Evolutionary conservation across 495 filamentous ascomycete genomes (phyloP), one percentile per base, ranked within the genome.

Genomic region (Delitschia confertaspora): DNA sequence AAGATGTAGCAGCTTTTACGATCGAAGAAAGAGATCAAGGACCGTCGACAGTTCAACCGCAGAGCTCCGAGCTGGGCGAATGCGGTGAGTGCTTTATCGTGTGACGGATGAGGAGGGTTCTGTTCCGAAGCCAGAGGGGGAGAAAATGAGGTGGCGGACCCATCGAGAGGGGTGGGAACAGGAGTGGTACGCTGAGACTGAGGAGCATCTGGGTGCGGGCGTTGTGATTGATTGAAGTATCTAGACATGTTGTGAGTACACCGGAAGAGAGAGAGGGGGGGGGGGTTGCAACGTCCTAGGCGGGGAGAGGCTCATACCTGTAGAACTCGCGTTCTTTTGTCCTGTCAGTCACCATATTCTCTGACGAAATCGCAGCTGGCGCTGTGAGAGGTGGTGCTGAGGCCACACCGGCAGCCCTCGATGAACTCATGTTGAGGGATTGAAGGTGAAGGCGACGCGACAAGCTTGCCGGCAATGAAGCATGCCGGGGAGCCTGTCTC

Each of bases 41-140:
- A 65, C 6, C 78, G 74, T 29, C 68, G 67, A 27, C 65, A 66
- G 23, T 69, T 62, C 33, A 81, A 57, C 6, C 72, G 68, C 23
- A 72, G 64, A 17, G 72, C 64, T 0, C 72, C 77, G 16, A 83
- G 61, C 54, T 83, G 79, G 16, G 78, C 71, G 50, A 83, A 70
- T 0, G 74, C 76, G 0, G 73, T 77, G 14, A 86, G 63, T n/a
- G 73, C 74, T 2, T 72, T 65, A 56, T 83, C 82, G 4, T 55
- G 41, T 6, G 42, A 49, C 4, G 46, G 30, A n/a, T 16, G 4
- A 3, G 36, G 36, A 23, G 26, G n/a, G 11, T 24, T 11, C 17
- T 23, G n/a, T n/a, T 14, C 3, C 10, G 3, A 36, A n/a, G 18
- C 33, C 10, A 2, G 1, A 42, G 29, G 14, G 14, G 10, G 2